Conservation (phyloP, 2,329 filamentous ascomycete species). For the Paracamarosporium sp. region DNA sequence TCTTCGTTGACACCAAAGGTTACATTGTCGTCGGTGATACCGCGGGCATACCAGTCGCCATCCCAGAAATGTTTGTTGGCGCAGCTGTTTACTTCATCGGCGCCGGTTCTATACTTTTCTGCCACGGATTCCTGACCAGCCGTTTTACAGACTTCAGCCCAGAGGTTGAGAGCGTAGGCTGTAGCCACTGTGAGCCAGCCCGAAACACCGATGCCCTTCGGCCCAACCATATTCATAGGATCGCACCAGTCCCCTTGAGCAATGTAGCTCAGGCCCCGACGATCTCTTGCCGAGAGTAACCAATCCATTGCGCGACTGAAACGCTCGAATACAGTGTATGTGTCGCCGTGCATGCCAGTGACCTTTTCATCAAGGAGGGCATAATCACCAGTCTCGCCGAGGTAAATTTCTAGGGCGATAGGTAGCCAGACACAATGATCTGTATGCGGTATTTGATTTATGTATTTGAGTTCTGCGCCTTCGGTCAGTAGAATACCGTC, state of each 20-base stretch:
- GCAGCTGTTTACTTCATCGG: conserved; percentile 56
- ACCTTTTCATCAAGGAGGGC: conserved; percentile 56
- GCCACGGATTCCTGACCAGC: conserved; percentile 51
- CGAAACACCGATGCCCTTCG: conserved; percentile 64
- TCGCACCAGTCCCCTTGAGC: conserved; percentile 68
- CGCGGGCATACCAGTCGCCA: conserved; percentile 63
- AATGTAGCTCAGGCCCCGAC: conserved; percentile 63
- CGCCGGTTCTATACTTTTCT: conserved; percentile 53
- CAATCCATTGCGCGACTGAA: conserved; percentile 65
- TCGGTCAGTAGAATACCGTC: conserved; percentile 63
- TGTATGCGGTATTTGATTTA: conserved; percentile 67
- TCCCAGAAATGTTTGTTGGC: conserved; percentile 63
- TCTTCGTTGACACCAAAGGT: conserved; percentile 60
- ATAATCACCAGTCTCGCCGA: conserved; percentile 63
- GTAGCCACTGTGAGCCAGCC: conserved; percentile 66
- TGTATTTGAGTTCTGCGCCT: conserved; percentile 65
- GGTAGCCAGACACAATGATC: conserved; percentile 67
- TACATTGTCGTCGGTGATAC: conserved; percentile 64
- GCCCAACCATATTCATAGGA: conserved; percentile 69
- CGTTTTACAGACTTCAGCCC: conserved; percentile 60
- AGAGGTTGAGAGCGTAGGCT: conserved; percentile 60
- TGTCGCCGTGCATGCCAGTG: conserved; percentile 51
- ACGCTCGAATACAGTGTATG: conserved; percentile 61
- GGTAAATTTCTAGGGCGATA: conserved; percentile 61
- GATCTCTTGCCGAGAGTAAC: conserved; percentile 59